Percentiles rank a stretch among this genome's conserved stretches.
Conservation (phyloP, 257 asterid genomes). For the Solanum clarkiae region DNA sequence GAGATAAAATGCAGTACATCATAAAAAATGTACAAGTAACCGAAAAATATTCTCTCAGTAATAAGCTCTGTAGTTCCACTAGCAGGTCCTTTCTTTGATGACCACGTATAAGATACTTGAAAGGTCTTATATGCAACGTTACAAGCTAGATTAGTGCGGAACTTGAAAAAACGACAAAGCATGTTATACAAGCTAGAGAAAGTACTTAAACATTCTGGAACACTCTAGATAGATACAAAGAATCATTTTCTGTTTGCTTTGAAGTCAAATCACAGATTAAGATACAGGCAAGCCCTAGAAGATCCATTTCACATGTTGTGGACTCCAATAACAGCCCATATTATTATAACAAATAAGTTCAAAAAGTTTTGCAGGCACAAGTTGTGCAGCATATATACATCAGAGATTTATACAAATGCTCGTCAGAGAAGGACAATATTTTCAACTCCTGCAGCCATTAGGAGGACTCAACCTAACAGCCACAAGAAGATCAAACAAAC, state of each 20-base stretch:
- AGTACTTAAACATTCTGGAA: neutral
- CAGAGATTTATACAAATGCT: neutral
- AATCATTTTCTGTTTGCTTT: neutral
- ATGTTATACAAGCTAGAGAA: neutral
- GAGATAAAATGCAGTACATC: neutral
- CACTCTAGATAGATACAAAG: neutral
- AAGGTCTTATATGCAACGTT: too few relatives aligned
- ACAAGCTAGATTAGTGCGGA: too few relatives aligned
- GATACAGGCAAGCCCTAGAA: neutral
- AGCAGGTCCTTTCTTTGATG: neutral
- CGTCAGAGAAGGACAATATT: neutral
- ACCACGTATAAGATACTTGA: neutral
- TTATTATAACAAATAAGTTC: too few relatives aligned
- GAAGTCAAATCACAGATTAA: neutral
- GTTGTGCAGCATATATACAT: neutral
- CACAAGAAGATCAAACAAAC: neutral
- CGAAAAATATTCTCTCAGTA: neutral
- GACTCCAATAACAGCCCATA: neutral
- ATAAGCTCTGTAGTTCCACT: neutral
- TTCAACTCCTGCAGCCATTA: neutral
- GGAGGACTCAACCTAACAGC: neutral
- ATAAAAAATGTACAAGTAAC: neutral
- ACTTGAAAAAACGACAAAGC: neutral
- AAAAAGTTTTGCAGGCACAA: neutral
- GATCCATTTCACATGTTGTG: neutral